Evolutionary conservation across 2,329 filamentous ascomycete genomes (phyloP).

Genomic region (Eutypella sp.): DNA sequence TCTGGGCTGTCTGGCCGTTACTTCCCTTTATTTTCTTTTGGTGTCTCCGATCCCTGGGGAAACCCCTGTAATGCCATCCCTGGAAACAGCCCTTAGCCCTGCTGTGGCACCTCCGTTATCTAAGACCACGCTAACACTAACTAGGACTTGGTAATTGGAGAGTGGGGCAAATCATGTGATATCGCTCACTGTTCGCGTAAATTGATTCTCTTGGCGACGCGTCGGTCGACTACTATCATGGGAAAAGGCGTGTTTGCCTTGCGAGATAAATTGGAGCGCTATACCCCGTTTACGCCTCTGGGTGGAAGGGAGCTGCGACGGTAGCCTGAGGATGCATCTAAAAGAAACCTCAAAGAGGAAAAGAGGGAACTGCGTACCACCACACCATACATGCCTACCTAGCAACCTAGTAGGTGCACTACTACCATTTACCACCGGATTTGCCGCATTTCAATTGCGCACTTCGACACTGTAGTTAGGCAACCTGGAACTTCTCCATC

Average conservation of each 20-base stretch:
- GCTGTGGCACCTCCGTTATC: background rate
- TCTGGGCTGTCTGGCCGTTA: background rate
- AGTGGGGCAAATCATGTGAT: background rate
- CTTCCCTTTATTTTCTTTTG: background rate
- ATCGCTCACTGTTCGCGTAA: background rate
- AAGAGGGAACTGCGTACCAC: background rate
- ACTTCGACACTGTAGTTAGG: too few species aligned
- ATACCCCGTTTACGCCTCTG: too few species aligned
- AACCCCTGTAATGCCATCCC: background rate
- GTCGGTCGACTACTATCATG: background rate
- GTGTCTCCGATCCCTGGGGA: background rate
- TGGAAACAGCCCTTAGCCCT: too few species aligned
- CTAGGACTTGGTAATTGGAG: too few species aligned
- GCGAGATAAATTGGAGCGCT: background rate
- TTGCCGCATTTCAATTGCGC: too few species aligned
- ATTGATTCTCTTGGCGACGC: background rate
- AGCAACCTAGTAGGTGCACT: too few species aligned
- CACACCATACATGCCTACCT: background rate
- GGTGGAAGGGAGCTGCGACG: background rate
- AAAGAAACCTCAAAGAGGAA: too few species aligned
- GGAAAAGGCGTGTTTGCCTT: background rate
- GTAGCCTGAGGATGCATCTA: background rate
- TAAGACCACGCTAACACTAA: too few species aligned
- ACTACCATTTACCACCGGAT: too few species aligned
- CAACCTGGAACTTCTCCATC: too few species aligned